Conservation (phyloP, 192 early-diverging fungal genomes). For the Linnemannia hyalina region DNA sequence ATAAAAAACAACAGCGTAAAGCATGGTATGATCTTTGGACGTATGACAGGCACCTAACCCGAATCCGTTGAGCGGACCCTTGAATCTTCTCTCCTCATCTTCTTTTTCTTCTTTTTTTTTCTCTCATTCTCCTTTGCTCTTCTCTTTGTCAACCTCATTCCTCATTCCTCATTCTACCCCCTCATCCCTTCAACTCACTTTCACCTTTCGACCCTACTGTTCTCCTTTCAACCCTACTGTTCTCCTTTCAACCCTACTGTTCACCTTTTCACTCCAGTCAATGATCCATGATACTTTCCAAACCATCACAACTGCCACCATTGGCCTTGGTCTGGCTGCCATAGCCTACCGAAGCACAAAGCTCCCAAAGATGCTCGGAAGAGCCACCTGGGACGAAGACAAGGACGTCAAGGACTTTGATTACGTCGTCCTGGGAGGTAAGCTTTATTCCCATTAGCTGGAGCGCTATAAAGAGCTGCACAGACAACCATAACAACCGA, state of each 20-base stretch:
- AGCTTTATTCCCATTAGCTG: background rate
- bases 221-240: too few relatives aligned
- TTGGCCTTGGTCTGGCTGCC: constrained; percentile 10
- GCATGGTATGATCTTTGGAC: background rate
- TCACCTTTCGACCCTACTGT: background rate
- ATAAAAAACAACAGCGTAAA: background rate
- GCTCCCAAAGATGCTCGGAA: constrained; percentile 3
- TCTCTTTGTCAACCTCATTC: background rate
- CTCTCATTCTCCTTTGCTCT: background rate
- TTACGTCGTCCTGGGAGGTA: constrained; percentile 35
- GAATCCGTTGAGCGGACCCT: background rate
- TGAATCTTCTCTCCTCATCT: background rate
- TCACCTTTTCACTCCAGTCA: background rate
- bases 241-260: background rate
- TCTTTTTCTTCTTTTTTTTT: background rate
- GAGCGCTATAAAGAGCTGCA: too few relatives aligned
- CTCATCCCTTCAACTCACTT: background rate
- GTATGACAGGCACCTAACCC: too few relatives aligned
- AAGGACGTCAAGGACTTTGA: constrained; percentile 18
- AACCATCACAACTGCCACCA: constrained; percentile 3
- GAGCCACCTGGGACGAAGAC: constrained; percentile 15
- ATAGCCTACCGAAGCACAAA: constrained; percentile 3
- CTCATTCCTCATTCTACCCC: background rate
- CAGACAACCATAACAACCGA: too few relatives aligned
- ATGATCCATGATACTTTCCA: constrained; percentile 9